Base-by-base conservation (phyloP, 1,284 basidiomycete species). In the Cutaneotrichosporon cutaneum region DNA sequence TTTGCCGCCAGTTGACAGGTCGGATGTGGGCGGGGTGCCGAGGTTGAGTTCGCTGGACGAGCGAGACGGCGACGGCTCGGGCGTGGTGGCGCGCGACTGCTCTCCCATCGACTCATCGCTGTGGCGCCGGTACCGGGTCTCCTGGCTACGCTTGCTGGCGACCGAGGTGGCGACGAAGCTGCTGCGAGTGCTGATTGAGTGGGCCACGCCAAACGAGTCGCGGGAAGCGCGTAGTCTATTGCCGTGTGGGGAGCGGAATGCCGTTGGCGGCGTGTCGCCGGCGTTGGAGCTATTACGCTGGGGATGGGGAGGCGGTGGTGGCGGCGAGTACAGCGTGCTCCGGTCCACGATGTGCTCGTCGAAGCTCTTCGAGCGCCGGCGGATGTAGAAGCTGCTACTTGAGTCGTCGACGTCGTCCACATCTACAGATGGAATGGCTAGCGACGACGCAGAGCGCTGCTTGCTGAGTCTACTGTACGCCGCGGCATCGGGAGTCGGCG, bases 11-110 rank as follows among this genome's bases (percentile, higher is more conserved):
- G 39, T 18, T 8, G 48, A 51, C 48, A 51, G n/a, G 33, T 36
- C 52, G 21, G 52, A 36, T 21, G 52, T 54, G 1, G 58, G 54
- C n/a, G 61, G 61, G 3, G 58, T 66, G 30, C 58, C 59, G 26
- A 66, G 48, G 14, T 66, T 59, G 5, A 63, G 48, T 33, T 66
- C 64, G 10, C 61, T 61, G 2, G 35, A 51, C 9, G 64, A 63
- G 24, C 58, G 57, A 22, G 62, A 57, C 11, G 54, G 55, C 14
- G 52, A 54, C 14, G 52, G 32, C 10, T 32, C 52, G 16, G 33
- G 33, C n/a, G 32, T 26, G n/a, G n/a, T n/a, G 33, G n/a, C 26
- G 27, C n/a, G 48, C 5, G 48, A 51, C 3, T 27, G 32, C 10
- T 35, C 32, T 3, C 39, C 52, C 21, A 35, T 3, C 3, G 33